A percentile compares a stretch with the other conserved stretches of the same genome.
These are phyloP conservation scores for Saccharomyces hybrid DNA, from an alignment of 1,139 yeast genomes.

Conservation along the genomic window DNA sequence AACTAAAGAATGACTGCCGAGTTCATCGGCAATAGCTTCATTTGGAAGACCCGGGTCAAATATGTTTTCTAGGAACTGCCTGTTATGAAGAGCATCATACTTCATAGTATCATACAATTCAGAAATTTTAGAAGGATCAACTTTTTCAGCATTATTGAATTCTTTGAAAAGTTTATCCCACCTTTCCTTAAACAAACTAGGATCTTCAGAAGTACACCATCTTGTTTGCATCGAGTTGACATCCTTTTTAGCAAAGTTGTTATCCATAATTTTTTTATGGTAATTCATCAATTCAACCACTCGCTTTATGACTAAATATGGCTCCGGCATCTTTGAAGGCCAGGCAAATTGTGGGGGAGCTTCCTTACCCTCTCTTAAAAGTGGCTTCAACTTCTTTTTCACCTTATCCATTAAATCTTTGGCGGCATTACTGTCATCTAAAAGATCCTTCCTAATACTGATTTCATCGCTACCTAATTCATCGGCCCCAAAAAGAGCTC, in stretches of 20 bases:
- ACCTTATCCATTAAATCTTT: conserved; percentile 97
- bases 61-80: conserved; percentile 76
- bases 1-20: conserved; percentile 57
- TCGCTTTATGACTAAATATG: conserved; percentile 83
- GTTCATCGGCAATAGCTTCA: conserved; percentile 45
- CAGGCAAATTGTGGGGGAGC: conserved; percentile 99
- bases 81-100: conserved; percentile 92
- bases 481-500: conserved; percentile 68
- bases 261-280: conserved; percentile 76
- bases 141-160: conserved; percentile 87
- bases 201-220: conserved; percentile 98
- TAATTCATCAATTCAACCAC: conserved; percentile 95
- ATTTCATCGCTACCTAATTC: conserved; percentile 73
- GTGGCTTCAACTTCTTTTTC: conserved; percentile 89
- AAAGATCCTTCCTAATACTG: conserved; percentile 76
- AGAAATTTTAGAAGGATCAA: conserved; percentile 93
- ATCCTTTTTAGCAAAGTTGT: conserved; percentile 64
- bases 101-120: conserved; percentile 98
- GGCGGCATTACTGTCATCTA: conserved; percentile 97
- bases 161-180: conserved; percentile 97
- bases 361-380: conserved; percentile 89
- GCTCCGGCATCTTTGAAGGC: conserved; percentile 98
- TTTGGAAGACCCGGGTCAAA: conserved; percentile 58
- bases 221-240: conserved; percentile 60
- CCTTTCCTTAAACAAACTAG: conserved; percentile 79